Conservation (phyloP, 1,284 basidiomycete genomes). For the Apiotrichum veenhuisii region DNA sequence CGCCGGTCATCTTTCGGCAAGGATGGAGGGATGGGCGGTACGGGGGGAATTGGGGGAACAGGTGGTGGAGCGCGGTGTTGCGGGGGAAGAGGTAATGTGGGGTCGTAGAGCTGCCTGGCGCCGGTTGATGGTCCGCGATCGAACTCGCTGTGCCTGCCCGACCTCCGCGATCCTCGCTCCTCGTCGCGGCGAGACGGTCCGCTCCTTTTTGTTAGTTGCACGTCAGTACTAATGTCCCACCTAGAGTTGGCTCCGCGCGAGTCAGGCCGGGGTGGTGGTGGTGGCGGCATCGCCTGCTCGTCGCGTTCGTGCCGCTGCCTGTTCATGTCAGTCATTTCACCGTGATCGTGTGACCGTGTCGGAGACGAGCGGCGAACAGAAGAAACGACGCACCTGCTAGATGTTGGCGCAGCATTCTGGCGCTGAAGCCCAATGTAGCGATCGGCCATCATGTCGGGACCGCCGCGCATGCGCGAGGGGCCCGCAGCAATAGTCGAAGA, state of each 20-base stretch:
- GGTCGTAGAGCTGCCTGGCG: slow-evolving; percentile 17
- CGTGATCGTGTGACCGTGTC: not conserved
- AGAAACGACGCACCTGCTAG: slow-evolving; percentile 1
- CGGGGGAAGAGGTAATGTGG: slow-evolving; percentile 2
- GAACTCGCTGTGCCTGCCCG: slow-evolving; percentile 14
- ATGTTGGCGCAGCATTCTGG: slow-evolving; percentile 24
- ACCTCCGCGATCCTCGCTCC: not conserved
- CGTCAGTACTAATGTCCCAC: not conserved
- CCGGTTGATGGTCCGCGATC: slow-evolving; percentile 14
- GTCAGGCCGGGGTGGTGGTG: not conserved
- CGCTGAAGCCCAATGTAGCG: slow-evolving; percentile 30
- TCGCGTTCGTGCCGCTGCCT: not conserved
- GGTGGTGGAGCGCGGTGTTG: not conserved
- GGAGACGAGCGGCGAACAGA: too few species aligned
- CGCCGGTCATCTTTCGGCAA: slow-evolving; percentile 5
- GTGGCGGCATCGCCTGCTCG: not conserved
- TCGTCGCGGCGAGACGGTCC: not conserved
- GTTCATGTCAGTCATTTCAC: not conserved
- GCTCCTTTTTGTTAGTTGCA: not conserved
- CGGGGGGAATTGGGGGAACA: slow-evolving; percentile 1
- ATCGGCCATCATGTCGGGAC: slow-evolving; percentile 14
- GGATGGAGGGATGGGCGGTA: not conserved
- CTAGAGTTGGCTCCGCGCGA: not conserved
- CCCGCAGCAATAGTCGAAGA: slow-evolving; percentile 4
- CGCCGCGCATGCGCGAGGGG: slow-evolving; percentile 5